Evolutionary conservation across 441 rosid genomes (phyloP), one percentile per base, ranked within the genome.

Genomic region (Arabidopsis lyrata): DNA sequence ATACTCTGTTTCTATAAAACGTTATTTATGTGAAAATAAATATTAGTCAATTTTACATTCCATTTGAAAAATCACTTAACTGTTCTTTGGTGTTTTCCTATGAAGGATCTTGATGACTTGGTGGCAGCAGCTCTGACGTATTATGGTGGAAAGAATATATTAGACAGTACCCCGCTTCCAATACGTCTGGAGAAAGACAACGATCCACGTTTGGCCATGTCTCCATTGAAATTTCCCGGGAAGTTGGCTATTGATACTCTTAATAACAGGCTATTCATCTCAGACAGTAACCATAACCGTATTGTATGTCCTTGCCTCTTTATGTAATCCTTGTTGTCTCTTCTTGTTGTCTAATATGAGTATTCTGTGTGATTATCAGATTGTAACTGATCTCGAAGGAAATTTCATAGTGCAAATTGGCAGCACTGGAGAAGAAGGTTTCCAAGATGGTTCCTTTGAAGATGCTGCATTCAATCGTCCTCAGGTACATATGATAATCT

Each of bases 241-340:
- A 95, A 95, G 85, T 78, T 95, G 85, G 96, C 93, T 0, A 78
- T 92, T 66, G 99, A 95, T 83, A 71, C 81, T 48, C 88, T 92
- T 78, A 95, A 92, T 86, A 90, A 87, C 64, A 83, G 99, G 54
- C 87, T 95, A 35, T 95, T 95, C 84, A 90, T 95, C 80, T 92
- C 98, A 50, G 99, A 95, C 80, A 90, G 99, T 79, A 92, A 95
- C 84, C 99, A 95, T 74, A 92, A 95, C 83, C 93, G 98, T 74
- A 89, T 92, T 59, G 99, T 92, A 89, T 16, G 80, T 38, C 81
- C 70, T 77, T 78, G 32, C 36, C 10, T 20, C 39, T 48, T 24
- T 59, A 27, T 34, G 1, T 24, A 6, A 35, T 18, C 45, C 22
- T 53, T 70, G 39, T 24, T 54, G 24, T 70, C 70, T 53, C 55